Conservation (phyloP, 768 basidiomycete species). For the Suillus brevipes region DNA sequence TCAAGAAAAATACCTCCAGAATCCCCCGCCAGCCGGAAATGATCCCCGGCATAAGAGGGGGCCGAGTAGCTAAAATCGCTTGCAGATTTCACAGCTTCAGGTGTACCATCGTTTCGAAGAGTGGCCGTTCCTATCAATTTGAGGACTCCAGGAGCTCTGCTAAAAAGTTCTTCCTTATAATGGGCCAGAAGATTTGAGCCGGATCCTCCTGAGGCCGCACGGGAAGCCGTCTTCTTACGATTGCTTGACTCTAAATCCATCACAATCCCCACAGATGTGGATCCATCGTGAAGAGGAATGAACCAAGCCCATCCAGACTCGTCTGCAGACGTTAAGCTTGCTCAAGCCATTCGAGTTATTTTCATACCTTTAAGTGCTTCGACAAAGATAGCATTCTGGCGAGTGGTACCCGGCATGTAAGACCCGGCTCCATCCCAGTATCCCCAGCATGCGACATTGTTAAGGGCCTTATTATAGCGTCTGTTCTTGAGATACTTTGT, state of each 20-base stretch:
- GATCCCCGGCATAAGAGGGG: conserved; percentile 47
- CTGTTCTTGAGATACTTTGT: conserved; percentile 38
- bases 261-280: conserved; percentile 55
- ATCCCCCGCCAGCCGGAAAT: conserved; percentile 59
- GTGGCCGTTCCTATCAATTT: conserved; percentile 9
- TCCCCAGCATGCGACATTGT: conserved; percentile 38
- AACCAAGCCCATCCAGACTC: conserved; percentile 62
- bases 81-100: conserved; percentile 13
- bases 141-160: conserved; percentile 5
- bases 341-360: not conserved
- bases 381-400: conserved; percentile 38
- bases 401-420: conserved; percentile 32
- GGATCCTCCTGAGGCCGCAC: not conserved
- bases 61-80: conserved; percentile 62
- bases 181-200: conserved; percentile 6
- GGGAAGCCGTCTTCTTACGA: conserved; percentile 23
- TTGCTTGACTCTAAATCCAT: conserved; percentile 40
- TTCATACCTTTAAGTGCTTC: conserved; percentile 33
- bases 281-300: conserved; percentile 50
- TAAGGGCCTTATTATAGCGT: conserved; percentile 31
- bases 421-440: conserved; percentile 34
- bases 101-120: conserved; percentile 11
- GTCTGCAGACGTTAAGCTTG: conserved; percentile 29
- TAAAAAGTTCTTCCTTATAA: conserved; percentile 9
- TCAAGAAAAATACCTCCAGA: conserved; percentile 44